Percentiles rank a stretch among this genome's conserved stretches.
Evolutionary conservation across 2,329 filamentous ascomycete genomes (phyloP).

Genomic region (Aureobasidium uvarum): DNA sequence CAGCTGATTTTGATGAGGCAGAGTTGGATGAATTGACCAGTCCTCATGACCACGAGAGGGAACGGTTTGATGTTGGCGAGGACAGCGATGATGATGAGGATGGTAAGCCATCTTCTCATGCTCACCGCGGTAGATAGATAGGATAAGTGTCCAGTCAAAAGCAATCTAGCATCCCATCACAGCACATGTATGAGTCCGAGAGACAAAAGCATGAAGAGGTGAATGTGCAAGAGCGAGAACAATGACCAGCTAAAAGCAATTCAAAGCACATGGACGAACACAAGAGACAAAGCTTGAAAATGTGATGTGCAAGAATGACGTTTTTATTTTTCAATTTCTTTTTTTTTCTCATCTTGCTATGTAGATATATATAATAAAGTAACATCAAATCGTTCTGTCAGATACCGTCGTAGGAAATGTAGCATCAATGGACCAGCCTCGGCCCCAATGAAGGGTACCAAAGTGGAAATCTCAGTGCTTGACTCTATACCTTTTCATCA

Average conservation of each 20-base stretch:
- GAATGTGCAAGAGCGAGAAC: neutral
- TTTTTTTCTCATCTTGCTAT: neutral
- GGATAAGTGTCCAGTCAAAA: neutral
- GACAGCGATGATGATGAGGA: conserved; percentile 23
- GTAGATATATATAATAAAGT: neutral
- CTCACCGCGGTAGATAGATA: conserved; percentile 14
- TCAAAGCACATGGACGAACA: neutral
- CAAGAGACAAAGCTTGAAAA: neutral
- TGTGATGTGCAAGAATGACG: neutral
- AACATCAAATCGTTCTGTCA: conserved; percentile 32
- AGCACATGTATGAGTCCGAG: neutral
- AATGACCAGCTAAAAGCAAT: neutral
- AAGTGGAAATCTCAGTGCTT: conserved; percentile 73
- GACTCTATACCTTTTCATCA: conserved; percentile 96
- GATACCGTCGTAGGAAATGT: conserved; percentile 40
- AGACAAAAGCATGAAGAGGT: too few species aligned
- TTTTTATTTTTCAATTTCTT: neutral
- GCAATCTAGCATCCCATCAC: neutral
- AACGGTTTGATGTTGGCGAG: conserved; percentile 29
- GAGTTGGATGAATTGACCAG: conserved; percentile 57
- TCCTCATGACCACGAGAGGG: conserved; percentile 34
- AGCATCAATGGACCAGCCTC: conserved; percentile 38
- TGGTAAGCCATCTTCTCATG: neutral
- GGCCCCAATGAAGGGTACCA: conserved; percentile 50
- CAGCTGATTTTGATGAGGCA: conserved; percentile 61